These are phyloP conservation scores for Asparagopsis taxiformis DNA, from an alignment of 31 red algal genomes.

Conservation along the genomic window DNA sequence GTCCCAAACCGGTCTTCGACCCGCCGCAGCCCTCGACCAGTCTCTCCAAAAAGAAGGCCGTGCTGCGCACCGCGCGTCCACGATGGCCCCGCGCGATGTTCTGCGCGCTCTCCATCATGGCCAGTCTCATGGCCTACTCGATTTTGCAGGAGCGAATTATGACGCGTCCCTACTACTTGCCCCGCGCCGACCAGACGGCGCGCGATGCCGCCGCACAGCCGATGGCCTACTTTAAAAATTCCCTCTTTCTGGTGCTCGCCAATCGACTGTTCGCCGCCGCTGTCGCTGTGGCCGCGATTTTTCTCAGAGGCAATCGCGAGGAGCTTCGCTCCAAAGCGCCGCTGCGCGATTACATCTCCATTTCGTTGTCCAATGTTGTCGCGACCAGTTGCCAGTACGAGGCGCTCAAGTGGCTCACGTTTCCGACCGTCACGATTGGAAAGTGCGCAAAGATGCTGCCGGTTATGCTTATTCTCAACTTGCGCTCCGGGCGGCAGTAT, in stretches of 20 bases:
- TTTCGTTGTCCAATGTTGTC: constrained; percentile 80
- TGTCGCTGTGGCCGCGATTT: constrained; percentile 29
- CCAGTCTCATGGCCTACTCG: constrained; percentile 61
- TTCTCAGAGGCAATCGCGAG: constrained; percentile 8
- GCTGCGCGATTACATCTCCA: constrained; percentile 33
- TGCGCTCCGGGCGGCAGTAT: constrained; percentile 29
- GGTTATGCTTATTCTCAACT: constrained; percentile 61
- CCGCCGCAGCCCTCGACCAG: no score
- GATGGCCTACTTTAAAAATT: constrained; percentile 40
- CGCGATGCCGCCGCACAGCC: no score
- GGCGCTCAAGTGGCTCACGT: constrained; percentile 82
- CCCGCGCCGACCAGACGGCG: background rate
- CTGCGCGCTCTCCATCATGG: constrained; percentile 47
- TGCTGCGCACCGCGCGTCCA: no score
- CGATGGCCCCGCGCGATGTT: constrained; percentile 14
- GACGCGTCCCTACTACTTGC: constrained; percentile 45
- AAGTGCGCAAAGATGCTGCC: constrained; percentile 92
- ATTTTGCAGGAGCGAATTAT: constrained; percentile 86
- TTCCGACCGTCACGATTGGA: constrained; percentile 78
- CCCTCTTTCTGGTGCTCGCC: constrained; percentile 53
- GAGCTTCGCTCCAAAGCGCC: constrained; percentile 40
- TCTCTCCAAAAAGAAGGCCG: constrained; percentile 1
- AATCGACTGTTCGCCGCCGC: constrained; percentile 54
- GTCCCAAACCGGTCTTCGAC: no score
- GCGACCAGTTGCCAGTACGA: constrained; percentile 83